Percentiles rank a stretch among this genome's conserved stretches.
Conservation (phyloP, 2,329 filamentous ascomycete species). For the Hypomyces perniciosus region DNA sequence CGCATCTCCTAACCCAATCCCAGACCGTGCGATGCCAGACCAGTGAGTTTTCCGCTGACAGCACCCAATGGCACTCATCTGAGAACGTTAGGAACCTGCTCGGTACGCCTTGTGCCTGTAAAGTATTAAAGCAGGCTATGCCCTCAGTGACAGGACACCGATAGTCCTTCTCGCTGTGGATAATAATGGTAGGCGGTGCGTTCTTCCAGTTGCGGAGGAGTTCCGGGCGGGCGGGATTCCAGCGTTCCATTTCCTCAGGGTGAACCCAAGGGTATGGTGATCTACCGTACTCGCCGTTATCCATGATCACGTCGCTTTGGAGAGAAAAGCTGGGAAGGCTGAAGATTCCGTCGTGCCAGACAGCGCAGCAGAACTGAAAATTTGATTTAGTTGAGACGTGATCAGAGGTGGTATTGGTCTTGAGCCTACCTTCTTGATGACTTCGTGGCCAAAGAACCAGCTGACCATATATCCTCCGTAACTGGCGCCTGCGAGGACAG, state of each 20-base stretch:
- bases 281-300: slow-evolving; percentile 35
- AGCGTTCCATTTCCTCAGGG: slow-evolving; percentile 41
- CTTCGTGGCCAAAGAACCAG: slow-evolving; percentile 49
- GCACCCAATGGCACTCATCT: slow-evolving; percentile 67
- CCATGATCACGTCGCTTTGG: slow-evolving; percentile 19
- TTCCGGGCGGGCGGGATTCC: slow-evolving; percentile 41
- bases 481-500: slow-evolving; percentile 46
- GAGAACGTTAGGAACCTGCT: slow-evolving; percentile 67
- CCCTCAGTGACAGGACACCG: slow-evolving; percentile 46
- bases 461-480: slow-evolving; percentile 58
- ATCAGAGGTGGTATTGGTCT: not conserved
- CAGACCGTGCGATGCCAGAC: slow-evolving; percentile 64
- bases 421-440: slow-evolving; percentile 38
- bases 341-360: slow-evolving; percentile 47
- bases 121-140: slow-evolving; percentile 63
- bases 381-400: not conserved
- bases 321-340: slow-evolving; percentile 24
- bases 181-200: slow-evolving; percentile 60
- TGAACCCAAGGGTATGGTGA: slow-evolving; percentile 39
- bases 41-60: slow-evolving; percentile 62
- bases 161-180: slow-evolving; percentile 67
- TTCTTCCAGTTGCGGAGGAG: slow-evolving; percentile 54
- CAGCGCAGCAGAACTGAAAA: slow-evolving; percentile 18
- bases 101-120: slow-evolving; percentile 61
- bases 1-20: slow-evolving; percentile 58